phyloP scores from a whole-genome alignment of 495 filamentous ascomycete genomes.

The Aspergillus nidulans region DNA sequence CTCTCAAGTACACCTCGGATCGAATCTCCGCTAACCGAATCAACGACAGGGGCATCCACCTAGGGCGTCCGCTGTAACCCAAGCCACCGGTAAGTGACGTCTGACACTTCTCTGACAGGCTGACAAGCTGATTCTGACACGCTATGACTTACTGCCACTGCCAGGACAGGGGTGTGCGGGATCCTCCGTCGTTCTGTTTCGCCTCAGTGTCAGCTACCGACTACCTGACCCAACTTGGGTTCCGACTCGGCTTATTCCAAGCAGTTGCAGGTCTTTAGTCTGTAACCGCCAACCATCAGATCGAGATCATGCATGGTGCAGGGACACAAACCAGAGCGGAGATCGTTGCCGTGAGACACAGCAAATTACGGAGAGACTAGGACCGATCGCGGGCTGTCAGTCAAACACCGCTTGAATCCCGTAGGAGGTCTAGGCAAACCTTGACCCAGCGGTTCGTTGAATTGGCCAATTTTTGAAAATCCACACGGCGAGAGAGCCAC shows the following conservation, averaged over 20 bases:
- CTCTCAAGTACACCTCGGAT: not conserved
- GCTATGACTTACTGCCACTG: not conserved
- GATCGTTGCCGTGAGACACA: constrained; percentile 17
- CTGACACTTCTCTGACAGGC: constrained; percentile 3
- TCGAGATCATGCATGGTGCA: not conserved
- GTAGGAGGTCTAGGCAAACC: constrained; percentile 1
- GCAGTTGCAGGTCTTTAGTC: not conserved
- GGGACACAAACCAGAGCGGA: constrained; percentile 1
- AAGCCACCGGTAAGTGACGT: not conserved
- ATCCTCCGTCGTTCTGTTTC: not conserved
- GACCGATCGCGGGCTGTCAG: not conserved
- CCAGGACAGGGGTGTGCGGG: not conserved
- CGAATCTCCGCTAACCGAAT: not conserved
- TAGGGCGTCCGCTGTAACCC: not conserved
- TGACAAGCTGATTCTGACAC: too few species aligned
- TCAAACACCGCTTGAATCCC: not conserved
- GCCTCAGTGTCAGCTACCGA: not conserved
- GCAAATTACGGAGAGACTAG: not conserved
- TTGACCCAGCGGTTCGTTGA: constrained; percentile 6
- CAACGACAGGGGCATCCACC: not conserved
- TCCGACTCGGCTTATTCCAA: not conserved
- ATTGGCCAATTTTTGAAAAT: not conserved
- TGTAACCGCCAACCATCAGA: not conserved
- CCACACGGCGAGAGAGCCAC: not conserved
- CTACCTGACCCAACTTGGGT: not conserved